Conservation (phyloP, 805 yeast genomes). For the Hanseniaspora meyeri region DNA sequence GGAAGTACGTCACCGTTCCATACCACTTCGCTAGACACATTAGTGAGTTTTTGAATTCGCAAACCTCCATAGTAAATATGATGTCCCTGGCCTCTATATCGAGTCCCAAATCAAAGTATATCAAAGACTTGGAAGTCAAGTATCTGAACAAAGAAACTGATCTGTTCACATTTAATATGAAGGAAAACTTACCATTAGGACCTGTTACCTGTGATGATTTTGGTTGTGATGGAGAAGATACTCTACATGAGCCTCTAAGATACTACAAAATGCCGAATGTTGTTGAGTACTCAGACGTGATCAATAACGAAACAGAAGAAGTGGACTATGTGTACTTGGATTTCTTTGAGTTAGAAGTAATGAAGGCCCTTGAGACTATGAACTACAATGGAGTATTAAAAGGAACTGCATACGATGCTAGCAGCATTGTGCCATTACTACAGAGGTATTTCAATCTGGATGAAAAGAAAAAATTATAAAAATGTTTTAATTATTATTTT, state of each 20-base stretch:
- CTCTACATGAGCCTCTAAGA: conserved; percentile 48
- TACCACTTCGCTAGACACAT: conserved; percentile 42
- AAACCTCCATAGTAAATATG: not conserved
- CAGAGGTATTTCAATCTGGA: not conserved
- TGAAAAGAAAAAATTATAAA: not conserved
- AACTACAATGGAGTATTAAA: not conserved
- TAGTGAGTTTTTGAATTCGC: conserved; percentile 41
- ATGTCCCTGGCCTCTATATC: not conserved
- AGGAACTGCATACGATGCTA: not conserved
- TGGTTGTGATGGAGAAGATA: conserved; percentile 82
- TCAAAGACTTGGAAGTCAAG: not conserved
- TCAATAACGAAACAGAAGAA: conserved; percentile 22
- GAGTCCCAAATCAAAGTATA: not conserved
- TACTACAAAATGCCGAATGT: conserved; percentile 67
- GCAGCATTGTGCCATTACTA: not conserved
- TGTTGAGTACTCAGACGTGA: conserved; percentile 36
- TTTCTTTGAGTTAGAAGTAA: conserved; percentile 48
- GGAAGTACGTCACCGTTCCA: conserved; percentile 60
- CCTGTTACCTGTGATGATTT: conserved; percentile 73
- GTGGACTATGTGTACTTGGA: conserved; percentile 71
- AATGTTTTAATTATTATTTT: not conserved
- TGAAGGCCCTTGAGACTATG: conserved; percentile 28
- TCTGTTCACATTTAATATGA: conserved; percentile 11
- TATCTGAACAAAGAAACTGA: not conserved
- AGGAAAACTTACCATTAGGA: conserved; percentile 42